These are phyloP conservation scores for Aspergillus brasiliensis DNA, from an alignment of 2,329 filamentous ascomycete species.

Conservation along the genomic window DNA sequence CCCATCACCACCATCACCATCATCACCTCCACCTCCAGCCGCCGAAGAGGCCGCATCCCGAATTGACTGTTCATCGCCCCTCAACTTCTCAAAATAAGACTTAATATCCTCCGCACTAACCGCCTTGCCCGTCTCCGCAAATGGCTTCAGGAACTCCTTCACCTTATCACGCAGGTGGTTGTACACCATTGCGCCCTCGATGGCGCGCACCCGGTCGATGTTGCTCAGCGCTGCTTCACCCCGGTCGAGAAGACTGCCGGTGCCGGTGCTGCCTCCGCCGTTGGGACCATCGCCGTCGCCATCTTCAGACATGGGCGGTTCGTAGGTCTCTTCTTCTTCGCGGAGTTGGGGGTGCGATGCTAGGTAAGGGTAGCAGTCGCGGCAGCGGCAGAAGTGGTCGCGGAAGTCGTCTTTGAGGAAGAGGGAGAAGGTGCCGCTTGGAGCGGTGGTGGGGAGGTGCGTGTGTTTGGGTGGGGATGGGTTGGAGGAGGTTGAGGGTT, in stretches of 20 bases:
- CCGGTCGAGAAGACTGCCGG: slow-evolving; percentile 82
- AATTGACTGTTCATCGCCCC: slow-evolving; percentile 80
- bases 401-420: slow-evolving; percentile 82
- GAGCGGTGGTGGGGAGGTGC: slow-evolving; percentile 57
- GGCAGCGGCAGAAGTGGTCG: slow-evolving; percentile 77
- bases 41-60: slow-evolving; percentile 61
- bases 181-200: slow-evolving; percentile 97
- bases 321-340: slow-evolving; percentile 92
- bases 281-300: slow-evolving; percentile 53
- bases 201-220: slow-evolving; percentile 88
- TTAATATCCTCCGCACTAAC: slow-evolving; percentile 97
- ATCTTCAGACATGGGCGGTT: slow-evolving; percentile 78
- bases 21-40: slow-evolving; percentile 39
- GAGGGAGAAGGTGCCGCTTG: slow-evolving; percentile 69
- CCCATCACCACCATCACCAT: slow-evolving; percentile 25
- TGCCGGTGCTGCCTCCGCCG: slow-evolving; percentile 59
- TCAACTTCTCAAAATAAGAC: slow-evolving; percentile 88
- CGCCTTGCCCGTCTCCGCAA: slow-evolving; percentile 84
- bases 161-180: slow-evolving; percentile 94
- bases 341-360: slow-evolving; percentile 75
- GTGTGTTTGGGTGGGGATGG: slow-evolving; percentile 57
- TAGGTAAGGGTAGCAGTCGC: slow-evolving; percentile 75
- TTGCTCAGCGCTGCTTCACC: slow-evolving; percentile 90
- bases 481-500: background rate
- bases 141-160: slow-evolving; percentile 91